Percentiles rank a stretch among this genome's conserved stretches.
These are phyloP conservation scores for Sarocladium kiliense DNA, from an alignment of 2,329 filamentous ascomycete genomes.

Conservation along the genomic window DNA sequence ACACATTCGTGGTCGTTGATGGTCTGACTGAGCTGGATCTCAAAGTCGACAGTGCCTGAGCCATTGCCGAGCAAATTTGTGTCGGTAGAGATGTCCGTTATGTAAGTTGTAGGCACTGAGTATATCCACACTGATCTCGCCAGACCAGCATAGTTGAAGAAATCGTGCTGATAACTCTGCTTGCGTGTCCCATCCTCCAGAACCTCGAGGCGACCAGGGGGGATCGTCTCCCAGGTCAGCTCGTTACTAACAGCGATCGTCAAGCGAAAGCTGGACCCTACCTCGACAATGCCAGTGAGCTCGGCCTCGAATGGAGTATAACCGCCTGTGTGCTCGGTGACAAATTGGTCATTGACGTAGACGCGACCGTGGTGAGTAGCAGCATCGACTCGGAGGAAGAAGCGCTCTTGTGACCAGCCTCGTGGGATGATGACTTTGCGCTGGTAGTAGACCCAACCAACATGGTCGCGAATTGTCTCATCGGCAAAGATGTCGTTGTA, in stretches of 20 bases:
- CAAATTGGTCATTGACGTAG: no score
- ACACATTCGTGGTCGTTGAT: no score
- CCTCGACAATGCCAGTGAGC: not conserved
- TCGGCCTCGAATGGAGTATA: not conserved
- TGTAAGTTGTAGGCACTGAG: slow-evolving; percentile 16
- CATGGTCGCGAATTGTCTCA: no score
- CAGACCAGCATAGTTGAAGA: slow-evolving; percentile 25
- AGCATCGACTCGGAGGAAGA: no score
- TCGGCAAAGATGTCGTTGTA: no score
- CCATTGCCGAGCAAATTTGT: not conserved
- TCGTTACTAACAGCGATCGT: slow-evolving; percentile 26
- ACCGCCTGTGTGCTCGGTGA: not conserved
- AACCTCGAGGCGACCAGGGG: slow-evolving; percentile 14
- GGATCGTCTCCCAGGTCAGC: slow-evolving; percentile 23
- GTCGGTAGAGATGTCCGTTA: slow-evolving; percentile 20
- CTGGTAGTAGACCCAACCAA: no score
- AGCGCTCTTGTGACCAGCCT: no score
- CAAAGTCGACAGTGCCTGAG: no score
- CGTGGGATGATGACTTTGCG: no score
- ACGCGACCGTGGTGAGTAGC: no score
- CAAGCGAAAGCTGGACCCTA: slow-evolving; percentile 16
- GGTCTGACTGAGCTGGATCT: no score
- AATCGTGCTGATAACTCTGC: slow-evolving; percentile 24
- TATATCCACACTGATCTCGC: slow-evolving; percentile 23
- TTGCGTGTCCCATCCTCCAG: not conserved